Evolutionary conservation across 2,329 filamentous ascomycete species (phyloP), one percentile per base, ranked within the genome.

Genomic region (Botryotinia narcissicola): DNA sequence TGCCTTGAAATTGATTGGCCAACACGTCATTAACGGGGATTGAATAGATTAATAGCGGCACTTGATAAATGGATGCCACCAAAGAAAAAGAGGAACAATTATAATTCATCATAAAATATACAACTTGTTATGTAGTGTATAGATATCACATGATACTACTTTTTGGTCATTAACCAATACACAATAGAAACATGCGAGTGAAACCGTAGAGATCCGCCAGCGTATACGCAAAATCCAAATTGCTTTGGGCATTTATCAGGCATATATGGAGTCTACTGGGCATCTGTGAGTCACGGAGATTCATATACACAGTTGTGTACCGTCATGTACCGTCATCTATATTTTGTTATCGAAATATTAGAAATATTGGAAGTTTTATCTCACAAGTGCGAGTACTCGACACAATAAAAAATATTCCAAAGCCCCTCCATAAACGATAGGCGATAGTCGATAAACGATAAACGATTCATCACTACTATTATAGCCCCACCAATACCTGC

Each of bases 11-110:
- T 48, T 68, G 62, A 72, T 72, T 72, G 70, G 70, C 22, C 29
- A n/a, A 68, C 25, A 73, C n/a, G 64, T 73, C 54, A 73, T 69
- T 42, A 60, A n/a, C 40, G 57, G 32, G 69, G 32, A 46, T 44
- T 32, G n/a, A 32, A 12, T 14, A 32, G 3, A n/a, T 29, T n/a
- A 63, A 37, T 25, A 54, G 29, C 66, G 46, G 66, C 44, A 57
- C 35, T n/a, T 42, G 51, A 54, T 37, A 3, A 20, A 59, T 12
- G 29, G 2, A 35, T 22, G 57, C 8, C 44, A 25, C 25, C 9
- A 6, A 22, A 40, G 32, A 20, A 57, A 68, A 40, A 42, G 46
- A 35, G n/a, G 25, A 22, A n/a, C 5, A 35, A 32, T 32, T 35
- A 37, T 37, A 37, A 37, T 37, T 37, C 35, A 37, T 37, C 35